A percentile compares a stretch with the other conserved stretches of the same genome.
phyloP scores from a whole-genome alignment of 2,329 filamentous ascomycete genomes.

The Alternaria consortialis region DNA sequence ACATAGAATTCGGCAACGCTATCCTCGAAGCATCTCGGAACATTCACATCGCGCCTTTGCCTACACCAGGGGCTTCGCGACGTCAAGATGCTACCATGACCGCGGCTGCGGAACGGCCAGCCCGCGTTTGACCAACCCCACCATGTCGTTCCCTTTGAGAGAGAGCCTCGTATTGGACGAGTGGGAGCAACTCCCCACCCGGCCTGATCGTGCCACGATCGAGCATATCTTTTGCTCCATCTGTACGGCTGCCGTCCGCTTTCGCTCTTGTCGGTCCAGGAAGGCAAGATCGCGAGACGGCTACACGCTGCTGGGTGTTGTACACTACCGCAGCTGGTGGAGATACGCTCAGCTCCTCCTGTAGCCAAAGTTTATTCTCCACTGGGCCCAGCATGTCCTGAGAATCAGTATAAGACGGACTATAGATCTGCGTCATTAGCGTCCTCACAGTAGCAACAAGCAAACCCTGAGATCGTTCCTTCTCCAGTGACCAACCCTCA shows the following conservation, averaged over 20 bases:
- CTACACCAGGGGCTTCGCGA: slow-evolving; percentile 48
- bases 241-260: slow-evolving; percentile 41
- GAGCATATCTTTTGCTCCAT: slow-evolving; percentile 48
- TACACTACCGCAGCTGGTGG: slow-evolving; percentile 37
- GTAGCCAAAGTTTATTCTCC: slow-evolving; percentile 36
- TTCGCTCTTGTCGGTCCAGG: slow-evolving; percentile 37
- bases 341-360: slow-evolving; percentile 32
- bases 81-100: slow-evolving; percentile 53
- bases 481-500: slow-evolving; percentile 24
- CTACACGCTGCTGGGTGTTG: slow-evolving; percentile 38
- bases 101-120: slow-evolving; percentile 55
- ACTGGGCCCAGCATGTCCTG: slow-evolving; percentile 26
- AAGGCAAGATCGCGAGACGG: slow-evolving; percentile 35
- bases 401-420: slow-evolving; percentile 48
- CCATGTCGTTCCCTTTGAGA: slow-evolving; percentile 38
- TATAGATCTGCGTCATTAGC: slow-evolving; percentile 42
- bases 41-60: slow-evolving; percentile 31
- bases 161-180: slow-evolving; percentile 29
- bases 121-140: slow-evolving; percentile 51
- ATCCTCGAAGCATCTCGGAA: slow-evolving; percentile 33
- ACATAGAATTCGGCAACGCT: slow-evolving; percentile 33
- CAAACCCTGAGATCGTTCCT: slow-evolving; percentile 26
- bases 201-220: slow-evolving; percentile 42
- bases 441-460: slow-evolving; percentile 35
- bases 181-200: slow-evolving; percentile 39